phyloP scores from a whole-genome alignment of 208 protist species.

The Trypanosoma platydactyli region DNA sequence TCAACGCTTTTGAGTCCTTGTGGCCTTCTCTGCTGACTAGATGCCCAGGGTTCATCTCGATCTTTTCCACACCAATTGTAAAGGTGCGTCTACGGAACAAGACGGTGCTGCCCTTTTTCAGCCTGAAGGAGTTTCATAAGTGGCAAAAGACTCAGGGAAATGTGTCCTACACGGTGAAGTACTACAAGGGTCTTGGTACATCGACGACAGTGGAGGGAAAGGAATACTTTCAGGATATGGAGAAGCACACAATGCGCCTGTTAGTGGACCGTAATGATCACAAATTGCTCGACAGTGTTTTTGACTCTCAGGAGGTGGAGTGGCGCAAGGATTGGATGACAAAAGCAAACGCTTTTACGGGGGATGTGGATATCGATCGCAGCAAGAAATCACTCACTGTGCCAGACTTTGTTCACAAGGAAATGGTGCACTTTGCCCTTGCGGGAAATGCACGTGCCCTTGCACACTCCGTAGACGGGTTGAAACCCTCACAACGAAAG shows the following conservation, averaged over 20 bases:
- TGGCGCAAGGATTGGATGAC: conserved; percentile 99
- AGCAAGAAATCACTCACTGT: conserved; percentile 85
- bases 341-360: conserved; percentile 86
- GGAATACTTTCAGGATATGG: conserved; percentile 99
- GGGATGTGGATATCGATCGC: conserved; percentile 89
- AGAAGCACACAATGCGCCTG: conserved; percentile 94
- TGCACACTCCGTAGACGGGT: conserved; percentile 96
- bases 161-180: conserved; percentile 93
- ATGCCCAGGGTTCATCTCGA: conserved; percentile 84
- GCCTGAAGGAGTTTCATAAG: conserved; percentile 96
- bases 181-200: conserved; percentile 99
- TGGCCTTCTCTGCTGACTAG: conserved; percentile 97
- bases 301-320: conserved; percentile 97
- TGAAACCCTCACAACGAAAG: conserved; percentile 99
- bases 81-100: conserved; percentile 92
- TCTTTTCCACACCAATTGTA: conserved; percentile 99
- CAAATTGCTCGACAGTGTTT: conserved; percentile 97
- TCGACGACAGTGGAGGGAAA: conserved; percentile 97
- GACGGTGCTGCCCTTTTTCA: conserved; percentile 96
- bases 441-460: conserved; percentile 89
- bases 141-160: conserved; percentile 91
- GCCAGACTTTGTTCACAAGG: conserved; percentile 98
- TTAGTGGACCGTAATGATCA: conserved; percentile 86
- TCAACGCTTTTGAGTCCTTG: conserved; percentile 99
- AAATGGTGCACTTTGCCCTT: conserved; percentile 99